Evolutionary conservation across 805 yeast genomes (phyloP).

Genomic region (Metschnikowia corniflorae): DNA sequence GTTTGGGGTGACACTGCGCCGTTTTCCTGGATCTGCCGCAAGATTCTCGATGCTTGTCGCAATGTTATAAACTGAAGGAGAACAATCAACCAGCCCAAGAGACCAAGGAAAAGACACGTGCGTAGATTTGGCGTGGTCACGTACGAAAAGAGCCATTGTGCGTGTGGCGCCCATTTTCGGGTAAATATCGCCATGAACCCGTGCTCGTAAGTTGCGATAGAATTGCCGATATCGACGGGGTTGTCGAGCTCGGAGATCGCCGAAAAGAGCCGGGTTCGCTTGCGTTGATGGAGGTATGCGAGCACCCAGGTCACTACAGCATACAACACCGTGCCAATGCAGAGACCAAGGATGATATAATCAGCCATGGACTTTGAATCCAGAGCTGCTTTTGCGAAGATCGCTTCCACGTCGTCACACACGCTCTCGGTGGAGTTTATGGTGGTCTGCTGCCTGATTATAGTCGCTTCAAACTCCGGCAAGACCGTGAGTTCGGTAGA

Average conservation of each 20-base stretch:
- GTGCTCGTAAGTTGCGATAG: constrained; percentile 5
- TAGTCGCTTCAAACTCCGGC: neutral
- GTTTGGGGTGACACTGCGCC: constrained; percentile 1
- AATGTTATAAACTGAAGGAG: constrained; percentile 11
- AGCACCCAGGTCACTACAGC: constrained; percentile 2
- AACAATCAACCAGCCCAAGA: constrained; percentile 9
- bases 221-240: constrained; percentile 12
- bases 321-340: constrained; percentile 5
- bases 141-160: constrained; percentile 11
- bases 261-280: constrained; percentile 3
- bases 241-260: constrained; percentile 2
- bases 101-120: constrained; percentile 10
- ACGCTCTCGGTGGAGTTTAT: neutral
- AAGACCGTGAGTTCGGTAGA: neutral
- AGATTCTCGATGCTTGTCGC: constrained; percentile 2
- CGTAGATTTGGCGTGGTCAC: constrained; percentile 5
- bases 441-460: neutral
- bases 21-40: neutral
- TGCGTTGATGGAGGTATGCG: constrained; percentile 3
- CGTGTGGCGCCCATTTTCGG: constrained; percentile 2
- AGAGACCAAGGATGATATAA: constrained; percentile 7
- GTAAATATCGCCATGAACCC: constrained; percentile 10
- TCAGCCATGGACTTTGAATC: constrained; percentile 1
- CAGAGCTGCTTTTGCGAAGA: constrained; percentile 1
- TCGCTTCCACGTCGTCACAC: constrained; percentile 3